A percentile compares a stretch with the other conserved stretches of the same genome.
Evolutionary conservation across 257 asterid genomes (phyloP).

Genomic region (Solanum appendiculatum): DNA sequence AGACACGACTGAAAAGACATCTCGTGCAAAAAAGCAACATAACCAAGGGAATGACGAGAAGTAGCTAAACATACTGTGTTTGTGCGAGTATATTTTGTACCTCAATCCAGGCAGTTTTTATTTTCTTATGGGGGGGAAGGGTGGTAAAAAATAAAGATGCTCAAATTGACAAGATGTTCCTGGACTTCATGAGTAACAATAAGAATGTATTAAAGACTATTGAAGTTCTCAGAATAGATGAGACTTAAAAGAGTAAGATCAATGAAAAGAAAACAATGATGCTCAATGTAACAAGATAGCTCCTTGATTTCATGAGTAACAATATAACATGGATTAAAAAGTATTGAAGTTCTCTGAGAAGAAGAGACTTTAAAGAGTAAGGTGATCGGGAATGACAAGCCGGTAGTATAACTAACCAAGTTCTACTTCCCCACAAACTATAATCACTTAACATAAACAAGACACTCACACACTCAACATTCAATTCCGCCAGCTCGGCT

Average conservation of each 20-base stretch:
- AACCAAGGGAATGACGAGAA: background rate
- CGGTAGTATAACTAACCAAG: constrained; percentile 12
- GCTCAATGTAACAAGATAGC: constrained; percentile 9
- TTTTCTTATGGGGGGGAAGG: background rate
- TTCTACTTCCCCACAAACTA: constrained; percentile 19
- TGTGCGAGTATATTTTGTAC: background rate
- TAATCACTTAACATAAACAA: constrained; percentile 17
- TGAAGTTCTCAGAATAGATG: constrained; percentile 6
- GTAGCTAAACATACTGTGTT: background rate
- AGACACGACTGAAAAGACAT: background rate
- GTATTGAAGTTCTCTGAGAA: constrained; percentile 5
- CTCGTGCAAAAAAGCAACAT: background rate
- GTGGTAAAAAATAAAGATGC: constrained; percentile 3
- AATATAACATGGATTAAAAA: constrained; percentile 6
- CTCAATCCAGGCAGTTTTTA: background rate
- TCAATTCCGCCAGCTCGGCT: constrained; percentile 20
- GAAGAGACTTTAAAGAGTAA: background rate
- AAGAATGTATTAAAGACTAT: background rate
- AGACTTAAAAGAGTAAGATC: constrained; percentile 13
- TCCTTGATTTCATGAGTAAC: constrained; percentile 12
- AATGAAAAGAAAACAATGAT: constrained; percentile 5
- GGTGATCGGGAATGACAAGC: constrained; percentile 7
- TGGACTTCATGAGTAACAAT: background rate
- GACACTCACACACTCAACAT: constrained; percentile 5
- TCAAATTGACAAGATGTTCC: background rate